These are phyloP conservation scores for Chaetomiaceae sp. DNA, from an alignment of 2,329 filamentous ascomycete genomes.

Conservation along the genomic window DNA sequence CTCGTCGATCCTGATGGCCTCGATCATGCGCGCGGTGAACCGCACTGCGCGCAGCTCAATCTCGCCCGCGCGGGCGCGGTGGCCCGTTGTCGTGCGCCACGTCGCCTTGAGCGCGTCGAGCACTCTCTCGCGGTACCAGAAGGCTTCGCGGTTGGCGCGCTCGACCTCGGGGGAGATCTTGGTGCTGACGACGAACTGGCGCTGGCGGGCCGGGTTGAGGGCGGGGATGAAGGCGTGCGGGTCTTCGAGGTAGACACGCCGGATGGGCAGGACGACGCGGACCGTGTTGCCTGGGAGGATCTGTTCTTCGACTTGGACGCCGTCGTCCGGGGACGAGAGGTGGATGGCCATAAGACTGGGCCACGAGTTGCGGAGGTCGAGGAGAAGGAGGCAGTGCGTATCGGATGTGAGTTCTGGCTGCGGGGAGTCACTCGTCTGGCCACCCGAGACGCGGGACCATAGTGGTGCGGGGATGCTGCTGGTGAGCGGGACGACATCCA, in stretches of 20 bases:
- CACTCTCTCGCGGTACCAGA: constrained; percentile 86
- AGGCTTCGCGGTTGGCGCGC: constrained; percentile 71
- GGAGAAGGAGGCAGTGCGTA: constrained; percentile 71
- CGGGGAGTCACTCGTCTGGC: constrained; percentile 28
- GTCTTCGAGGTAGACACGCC: constrained; percentile 70
- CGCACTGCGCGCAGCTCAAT: constrained; percentile 75
- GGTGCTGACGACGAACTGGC: constrained; percentile 88
- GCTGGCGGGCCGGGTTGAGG: constrained; percentile 73
- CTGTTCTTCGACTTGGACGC: constrained; percentile 47
- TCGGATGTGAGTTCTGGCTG: constrained; percentile 42
- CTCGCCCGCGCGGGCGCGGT: constrained; percentile 54
- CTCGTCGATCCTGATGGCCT: constrained; percentile 76
- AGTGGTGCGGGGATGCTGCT: constrained; percentile 58
- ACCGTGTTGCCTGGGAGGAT: constrained; percentile 66
- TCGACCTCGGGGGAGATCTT: constrained; percentile 77
- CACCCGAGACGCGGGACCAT: constrained; percentile 46
- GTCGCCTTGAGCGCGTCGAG: constrained; percentile 65
- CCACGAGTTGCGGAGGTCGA: constrained; percentile 89
- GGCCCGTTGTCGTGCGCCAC: constrained; percentile 55
- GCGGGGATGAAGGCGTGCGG: constrained; percentile 74
- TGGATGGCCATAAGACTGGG: constrained; percentile 69
- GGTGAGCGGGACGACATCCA: constrained; percentile 73
- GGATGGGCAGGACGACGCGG: constrained; percentile 71
- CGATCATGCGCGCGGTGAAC: constrained; percentile 73
- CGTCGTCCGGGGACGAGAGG: constrained; percentile 43